Base-by-base conservation (phyloP, 169 alveolate species). In the Eimeria brunetti region DNA sequence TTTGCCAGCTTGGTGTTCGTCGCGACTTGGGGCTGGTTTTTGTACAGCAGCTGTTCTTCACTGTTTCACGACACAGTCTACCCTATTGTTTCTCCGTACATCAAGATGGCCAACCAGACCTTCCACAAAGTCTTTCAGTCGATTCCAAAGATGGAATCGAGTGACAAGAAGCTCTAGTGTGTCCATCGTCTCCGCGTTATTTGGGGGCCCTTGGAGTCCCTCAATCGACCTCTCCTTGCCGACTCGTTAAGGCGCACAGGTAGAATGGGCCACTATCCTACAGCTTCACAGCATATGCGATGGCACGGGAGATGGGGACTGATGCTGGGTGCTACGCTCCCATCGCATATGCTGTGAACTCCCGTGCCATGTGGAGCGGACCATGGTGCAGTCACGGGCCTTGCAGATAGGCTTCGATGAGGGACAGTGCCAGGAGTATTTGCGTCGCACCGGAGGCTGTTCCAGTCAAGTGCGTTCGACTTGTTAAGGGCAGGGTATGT, bases 51-150 rank as follows among this genome's bases (percentile, higher is more conserved):
- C 84, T 75, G 86, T 33, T 75, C 86, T 46, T 75, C 86, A 9
- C 18, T 76, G 46, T 90, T 62, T 53, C 81, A 75, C 64, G 84
- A 64, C 36, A 56, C 90, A 30, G 20, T 90, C 30, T 60, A 62
- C 49, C 67, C 90, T n/a, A 27, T 51, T 44, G 95, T 90, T 88
- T 75, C 95, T 44, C 95, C 95, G 18, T 78, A 90, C 95, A 75
- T 90, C 71, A 60, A 41, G 83, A 12, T 58, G 83, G 95, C 90
- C 8, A 75, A 76, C 58, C 83, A 90, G 89, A 46, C 76, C 49
- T 56, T 58, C 44, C 89, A 76, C 51, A 49, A 76, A 38, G 36
- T 90, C 62, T 51, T 90, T 33, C 83, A 60, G 64, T 58, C 95
- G 41, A 90, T 90, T 60, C 95, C 95, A 24, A 75, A 76, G 75